Conservation (phyloP, 495 filamentous ascomycete species). For the Xanthoparmelia taractica region DNA sequence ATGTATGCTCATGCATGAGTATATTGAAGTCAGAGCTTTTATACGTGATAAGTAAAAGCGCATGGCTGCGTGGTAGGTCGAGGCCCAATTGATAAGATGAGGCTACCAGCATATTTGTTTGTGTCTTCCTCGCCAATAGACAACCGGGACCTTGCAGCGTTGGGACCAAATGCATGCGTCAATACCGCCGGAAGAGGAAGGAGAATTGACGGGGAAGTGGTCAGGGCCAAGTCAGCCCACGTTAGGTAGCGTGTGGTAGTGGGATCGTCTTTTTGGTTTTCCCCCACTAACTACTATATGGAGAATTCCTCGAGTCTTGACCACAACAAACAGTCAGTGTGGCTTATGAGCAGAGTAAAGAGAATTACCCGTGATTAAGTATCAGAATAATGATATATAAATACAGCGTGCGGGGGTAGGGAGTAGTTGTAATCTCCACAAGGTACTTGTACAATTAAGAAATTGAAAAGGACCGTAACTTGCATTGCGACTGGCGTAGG, state of each 20-base stretch:
- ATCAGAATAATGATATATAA: no score
- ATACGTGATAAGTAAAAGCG: neutral
- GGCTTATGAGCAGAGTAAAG: no score
- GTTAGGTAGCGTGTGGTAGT: neutral
- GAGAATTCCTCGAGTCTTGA: neutral
- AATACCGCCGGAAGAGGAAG: neutral
- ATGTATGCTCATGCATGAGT: neutral
- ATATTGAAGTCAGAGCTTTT: neutral
- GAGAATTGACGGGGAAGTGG: neutral
- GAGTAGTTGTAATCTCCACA: constrained; percentile 7
- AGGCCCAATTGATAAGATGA: neutral
- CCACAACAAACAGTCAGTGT: no score
- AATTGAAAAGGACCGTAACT: neutral
- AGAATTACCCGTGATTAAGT: no score
- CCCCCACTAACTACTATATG: no score
- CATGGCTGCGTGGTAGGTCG: neutral
- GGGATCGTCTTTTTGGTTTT: neutral
- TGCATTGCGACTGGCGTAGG: constrained; percentile 9
- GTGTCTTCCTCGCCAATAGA: constrained; percentile 1
- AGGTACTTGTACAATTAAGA: neutral
- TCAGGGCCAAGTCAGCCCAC: constrained; percentile 2
- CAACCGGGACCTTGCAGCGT: neutral
- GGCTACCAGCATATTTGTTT: neutral
- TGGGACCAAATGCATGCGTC: neutral
- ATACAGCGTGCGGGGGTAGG: neutral